Conservation (phyloP, 768 basidiomycete genomes). For the Lactarius deliciosus region DNA sequence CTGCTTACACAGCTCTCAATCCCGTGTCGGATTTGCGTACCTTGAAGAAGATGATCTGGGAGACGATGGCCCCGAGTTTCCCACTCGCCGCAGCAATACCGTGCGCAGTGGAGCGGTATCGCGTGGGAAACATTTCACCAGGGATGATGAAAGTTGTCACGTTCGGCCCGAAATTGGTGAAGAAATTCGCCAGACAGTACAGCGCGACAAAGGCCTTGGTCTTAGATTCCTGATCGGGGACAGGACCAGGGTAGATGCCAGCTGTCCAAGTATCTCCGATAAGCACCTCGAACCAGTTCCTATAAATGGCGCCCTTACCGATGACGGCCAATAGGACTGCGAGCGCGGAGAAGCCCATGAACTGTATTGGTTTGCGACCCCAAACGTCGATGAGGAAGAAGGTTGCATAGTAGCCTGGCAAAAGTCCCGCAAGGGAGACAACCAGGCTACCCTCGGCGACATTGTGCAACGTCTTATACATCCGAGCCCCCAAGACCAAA, state of each 20-base stretch:
- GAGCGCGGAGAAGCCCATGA: conserved; percentile 70
- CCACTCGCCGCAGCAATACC: conserved; percentile 46
- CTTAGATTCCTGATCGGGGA: conserved; percentile 39
- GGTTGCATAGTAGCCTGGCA: conserved; percentile 73
- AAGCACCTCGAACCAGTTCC: conserved; percentile 33
- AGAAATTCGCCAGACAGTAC: conserved; percentile 44
- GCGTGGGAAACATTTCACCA: conserved; percentile 46
- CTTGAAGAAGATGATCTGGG: conserved; percentile 40
- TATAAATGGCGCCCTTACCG: conserved; percentile 44
- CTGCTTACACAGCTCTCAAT: conserved; percentile 37
- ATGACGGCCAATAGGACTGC: conserved; percentile 65
- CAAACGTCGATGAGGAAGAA: conserved; percentile 68
- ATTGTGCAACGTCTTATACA: conserved; percentile 58
- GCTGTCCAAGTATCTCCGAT: conserved; percentile 29
- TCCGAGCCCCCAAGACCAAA: conserved; percentile 4
- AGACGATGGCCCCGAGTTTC: conserved; percentile 46
- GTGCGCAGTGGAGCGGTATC: conserved; percentile 44
- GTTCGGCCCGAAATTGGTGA: conserved; percentile 47
- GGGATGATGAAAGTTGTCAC: conserved; percentile 46
- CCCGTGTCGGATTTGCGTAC: conserved; percentile 24
- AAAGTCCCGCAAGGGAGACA: conserved; percentile 71
- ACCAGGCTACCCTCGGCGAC: conserved; percentile 72
- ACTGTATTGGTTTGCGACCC: conserved; percentile 81
- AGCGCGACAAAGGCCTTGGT: conserved; percentile 38
- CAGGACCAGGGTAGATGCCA: conserved; percentile 14